Evolutionary conservation across 2,329 filamentous ascomycete genomes (phyloP).

Genomic region (Diplodia corticola): DNA sequence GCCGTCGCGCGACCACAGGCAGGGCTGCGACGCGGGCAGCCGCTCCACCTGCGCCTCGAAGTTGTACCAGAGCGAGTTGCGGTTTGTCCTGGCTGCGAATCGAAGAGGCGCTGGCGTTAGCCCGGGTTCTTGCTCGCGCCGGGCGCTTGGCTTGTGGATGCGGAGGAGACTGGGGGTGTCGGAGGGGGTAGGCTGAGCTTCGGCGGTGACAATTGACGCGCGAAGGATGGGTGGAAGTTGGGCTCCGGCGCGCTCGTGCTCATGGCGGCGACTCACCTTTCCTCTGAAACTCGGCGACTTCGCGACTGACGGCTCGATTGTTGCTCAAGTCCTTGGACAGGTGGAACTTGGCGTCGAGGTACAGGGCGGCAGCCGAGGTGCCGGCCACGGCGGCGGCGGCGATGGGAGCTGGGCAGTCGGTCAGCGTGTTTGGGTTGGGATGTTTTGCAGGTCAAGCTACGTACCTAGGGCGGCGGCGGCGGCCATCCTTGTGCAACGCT

Average conservation of each 20-base stretch:
- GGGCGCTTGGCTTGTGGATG: not conserved
- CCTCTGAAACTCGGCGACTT: not conserved
- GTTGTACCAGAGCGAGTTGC: slow-evolving; percentile 64
- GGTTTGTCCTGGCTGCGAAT: slow-evolving; percentile 36
- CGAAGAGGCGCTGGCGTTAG: not conserved
- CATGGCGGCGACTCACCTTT: slow-evolving; percentile 5
- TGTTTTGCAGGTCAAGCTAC: not conserved
- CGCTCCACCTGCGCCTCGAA: slow-evolving; percentile 57
- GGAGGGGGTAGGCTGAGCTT: not conserved
- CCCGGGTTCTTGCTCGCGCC: not conserved
- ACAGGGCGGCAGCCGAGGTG: slow-evolving; percentile 51
- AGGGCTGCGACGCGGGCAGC: slow-evolving; percentile 39
- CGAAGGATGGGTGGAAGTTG: slow-evolving; percentile 28
- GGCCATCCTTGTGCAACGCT: not conserved
- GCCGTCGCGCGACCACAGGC: slow-evolving; percentile 54
- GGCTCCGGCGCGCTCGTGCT: slow-evolving; percentile 44
- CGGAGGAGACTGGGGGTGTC: not conserved
- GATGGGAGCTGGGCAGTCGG: not conserved
- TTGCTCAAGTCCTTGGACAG: slow-evolving; percentile 57
- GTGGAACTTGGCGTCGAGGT: slow-evolving; percentile 70
- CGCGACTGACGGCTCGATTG: not conserved
- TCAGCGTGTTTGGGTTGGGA: not conserved
- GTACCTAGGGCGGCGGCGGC: slow-evolving; percentile 6
- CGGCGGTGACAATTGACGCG: slow-evolving; percentile 28
- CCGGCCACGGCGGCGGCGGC: slow-evolving; percentile 27